These are phyloP conservation scores for Boletus sp. DNA, from an alignment of 1,284 basidiomycete genomes.

Conservation along the genomic window DNA sequence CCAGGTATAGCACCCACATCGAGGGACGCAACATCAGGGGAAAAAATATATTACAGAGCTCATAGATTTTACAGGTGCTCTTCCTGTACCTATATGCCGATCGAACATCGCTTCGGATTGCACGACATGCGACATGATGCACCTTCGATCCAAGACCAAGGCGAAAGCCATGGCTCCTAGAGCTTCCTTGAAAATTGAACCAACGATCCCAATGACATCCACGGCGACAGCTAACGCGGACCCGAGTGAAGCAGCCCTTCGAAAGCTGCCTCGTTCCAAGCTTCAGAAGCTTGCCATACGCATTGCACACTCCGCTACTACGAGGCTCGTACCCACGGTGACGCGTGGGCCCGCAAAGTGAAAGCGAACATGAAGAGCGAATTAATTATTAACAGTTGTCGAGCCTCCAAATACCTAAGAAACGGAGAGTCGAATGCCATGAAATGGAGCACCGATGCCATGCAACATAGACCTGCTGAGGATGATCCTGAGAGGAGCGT, in stretches of 20 bases:
- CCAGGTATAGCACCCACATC: neutral
- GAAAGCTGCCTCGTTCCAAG: constrained; percentile 23
- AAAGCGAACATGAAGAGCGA: constrained; percentile 30
- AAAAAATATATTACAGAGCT: too few species aligned
- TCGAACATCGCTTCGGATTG: neutral
- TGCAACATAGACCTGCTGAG: constrained; percentile 12
- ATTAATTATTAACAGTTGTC: constrained; percentile 22
- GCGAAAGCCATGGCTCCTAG: neutral
- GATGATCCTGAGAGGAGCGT: constrained; percentile 9
- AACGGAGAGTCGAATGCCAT: neutral
- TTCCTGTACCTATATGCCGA: too few species aligned
- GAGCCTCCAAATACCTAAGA: constrained; percentile 10
- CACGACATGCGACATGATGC: constrained; percentile 5
- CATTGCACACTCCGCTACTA: neutral
- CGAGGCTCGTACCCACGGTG: neutral
- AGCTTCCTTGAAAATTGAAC: neutral
- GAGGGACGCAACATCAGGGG: too few species aligned
- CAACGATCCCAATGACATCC: neutral
- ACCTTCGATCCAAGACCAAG: constrained; percentile 11
- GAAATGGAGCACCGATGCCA: neutral
- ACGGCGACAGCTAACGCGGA: neutral
- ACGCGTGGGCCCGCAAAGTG: constrained; percentile 18
- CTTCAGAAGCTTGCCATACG: constrained; percentile 29
- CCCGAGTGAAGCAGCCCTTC: constrained; percentile 20
- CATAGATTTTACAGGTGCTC: too few species aligned